These are phyloP conservation scores for Fraxinus quadrangulata DNA, from an alignment of 257 asterid species.

Conservation along the genomic window DNA sequence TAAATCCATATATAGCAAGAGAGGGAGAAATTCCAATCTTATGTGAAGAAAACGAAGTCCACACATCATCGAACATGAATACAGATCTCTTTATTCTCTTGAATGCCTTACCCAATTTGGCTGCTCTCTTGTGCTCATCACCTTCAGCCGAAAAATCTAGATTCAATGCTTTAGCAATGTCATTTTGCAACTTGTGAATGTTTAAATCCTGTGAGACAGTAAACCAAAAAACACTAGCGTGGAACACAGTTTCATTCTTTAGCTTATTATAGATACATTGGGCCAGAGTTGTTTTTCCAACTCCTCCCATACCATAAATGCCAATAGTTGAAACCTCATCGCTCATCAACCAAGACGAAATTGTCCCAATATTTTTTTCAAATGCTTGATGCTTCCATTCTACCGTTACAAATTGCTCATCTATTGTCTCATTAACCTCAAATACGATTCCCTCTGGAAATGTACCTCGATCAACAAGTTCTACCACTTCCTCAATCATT, in stretches of 20 bases:
- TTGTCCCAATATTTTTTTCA: slow-evolving; percentile 14
- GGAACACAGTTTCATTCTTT: not conserved
- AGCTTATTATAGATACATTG: slow-evolving; percentile 22
- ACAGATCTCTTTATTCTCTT: not conserved
- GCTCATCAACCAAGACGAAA: slow-evolving; percentile 24
- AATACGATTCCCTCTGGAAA: slow-evolving; percentile 5
- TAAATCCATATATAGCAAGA: slow-evolving; percentile 16
- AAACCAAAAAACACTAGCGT: slow-evolving; percentile 20
- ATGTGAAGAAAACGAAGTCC: slow-evolving; percentile 11
- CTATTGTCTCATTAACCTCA: slow-evolving; percentile 3
- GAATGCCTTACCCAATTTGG: not conserved
- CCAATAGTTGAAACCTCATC: slow-evolving; percentile 24
- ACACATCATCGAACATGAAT: slow-evolving; percentile 28
- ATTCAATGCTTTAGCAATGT: slow-evolving; percentile 28
- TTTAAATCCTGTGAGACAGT: slow-evolving; percentile 12
- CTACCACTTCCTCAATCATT: slow-evolving; percentile 5
- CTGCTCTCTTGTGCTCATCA: slow-evolving; percentile 15
- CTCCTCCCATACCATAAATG: slow-evolving; percentile 29
- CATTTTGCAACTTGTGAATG: slow-evolving; percentile 19
- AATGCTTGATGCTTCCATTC: slow-evolving; percentile 23
- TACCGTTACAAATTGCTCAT: slow-evolving; percentile 17
- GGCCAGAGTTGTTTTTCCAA: slow-evolving; percentile 31
- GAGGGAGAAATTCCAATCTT: slow-evolving; percentile 17
- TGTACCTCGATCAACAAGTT: slow-evolving; percentile 15
- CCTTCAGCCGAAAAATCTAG: slow-evolving; percentile 15